Evolutionary conservation across 345 rosid species (phyloP).

Genomic region (Clausena lansium): DNA sequence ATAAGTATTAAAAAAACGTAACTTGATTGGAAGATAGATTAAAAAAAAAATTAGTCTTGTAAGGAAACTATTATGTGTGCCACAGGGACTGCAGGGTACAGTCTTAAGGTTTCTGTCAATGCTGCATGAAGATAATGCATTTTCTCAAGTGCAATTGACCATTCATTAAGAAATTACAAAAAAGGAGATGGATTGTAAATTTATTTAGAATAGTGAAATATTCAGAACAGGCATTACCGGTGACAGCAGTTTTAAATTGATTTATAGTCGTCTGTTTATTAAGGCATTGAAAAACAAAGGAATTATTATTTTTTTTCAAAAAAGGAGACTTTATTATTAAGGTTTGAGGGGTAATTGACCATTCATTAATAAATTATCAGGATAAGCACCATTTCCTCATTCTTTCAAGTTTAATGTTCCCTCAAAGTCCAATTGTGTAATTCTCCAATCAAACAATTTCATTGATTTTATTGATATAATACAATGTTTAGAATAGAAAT

Average conservation of each 20-base stretch:
- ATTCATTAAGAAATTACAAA: no score
- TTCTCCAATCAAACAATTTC: neutral
- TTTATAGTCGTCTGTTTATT: no score
- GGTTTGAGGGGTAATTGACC: neutral
- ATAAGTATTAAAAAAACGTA: neutral
- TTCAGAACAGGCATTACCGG: no score
- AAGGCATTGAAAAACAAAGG: neutral
- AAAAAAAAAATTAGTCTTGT: neutral
- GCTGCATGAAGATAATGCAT: slow-evolving; percentile 86
- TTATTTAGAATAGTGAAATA: no score
- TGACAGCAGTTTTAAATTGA: slow-evolving; percentile 6
- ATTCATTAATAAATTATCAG: no score
- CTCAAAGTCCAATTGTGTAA: neutral
- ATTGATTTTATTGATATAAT: neutral
- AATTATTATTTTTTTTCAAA: no score
- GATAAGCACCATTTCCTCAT: no score
- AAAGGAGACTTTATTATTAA: no score
- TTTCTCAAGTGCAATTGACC: slow-evolving; percentile 43
- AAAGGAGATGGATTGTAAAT: no score
- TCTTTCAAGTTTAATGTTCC: neutral
- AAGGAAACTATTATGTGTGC: slow-evolving; percentile 28
- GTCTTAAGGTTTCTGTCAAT: slow-evolving; percentile 71
- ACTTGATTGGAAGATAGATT: neutral
- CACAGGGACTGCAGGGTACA: slow-evolving; percentile 64
- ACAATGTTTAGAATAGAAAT: neutral